A percentile compares a stretch with the other conserved stretches of the same genome.
These are phyloP conservation scores for Linum usitatissimum DNA, from an alignment of 345 rosid genomes.

Conservation along the genomic window DNA sequence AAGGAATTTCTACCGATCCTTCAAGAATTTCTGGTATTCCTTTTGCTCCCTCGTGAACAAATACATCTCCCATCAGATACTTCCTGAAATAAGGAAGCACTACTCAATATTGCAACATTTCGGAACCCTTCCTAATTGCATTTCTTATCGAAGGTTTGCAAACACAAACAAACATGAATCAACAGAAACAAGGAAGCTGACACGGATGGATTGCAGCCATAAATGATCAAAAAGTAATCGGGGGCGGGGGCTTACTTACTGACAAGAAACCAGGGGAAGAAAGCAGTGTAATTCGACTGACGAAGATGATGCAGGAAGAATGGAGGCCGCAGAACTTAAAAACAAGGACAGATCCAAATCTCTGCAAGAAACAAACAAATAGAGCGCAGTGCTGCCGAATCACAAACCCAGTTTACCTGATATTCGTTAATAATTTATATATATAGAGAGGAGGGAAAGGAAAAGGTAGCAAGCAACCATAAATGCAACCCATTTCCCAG, in stretches of 20 bases:
- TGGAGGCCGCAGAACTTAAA: constrained; percentile 10
- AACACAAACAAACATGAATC: not conserved
- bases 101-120: not conserved
- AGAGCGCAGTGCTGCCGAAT: constrained; percentile 9
- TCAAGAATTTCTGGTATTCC: not conserved
- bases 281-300: constrained; percentile 14
- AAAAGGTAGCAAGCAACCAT: constrained; percentile 9
- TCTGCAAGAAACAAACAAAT: constrained; percentile 22
- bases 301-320: constrained; percentile 15
- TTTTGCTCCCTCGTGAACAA: not conserved
- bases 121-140: not conserved
- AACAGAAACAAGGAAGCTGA: not conserved
- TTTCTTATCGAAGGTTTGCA: not conserved
- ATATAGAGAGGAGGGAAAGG: constrained; percentile 14
- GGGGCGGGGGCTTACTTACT: not conserved
- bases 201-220: not conserved
- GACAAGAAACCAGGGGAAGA: not conserved
- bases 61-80: constrained; percentile 34
- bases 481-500: constrained; percentile 18
- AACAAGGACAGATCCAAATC: constrained; percentile 12
- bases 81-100: constrained; percentile 9
- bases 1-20: constrained; percentile 17
- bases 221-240: not conserved
- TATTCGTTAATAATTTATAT: constrained; percentile 2
- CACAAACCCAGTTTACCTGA: not conserved